Percentiles rank a stretch among this genome's conserved stretches.
Conservation (phyloP, 495 filamentous ascomycete species). For the Trypethelium eluteriae region DNA sequence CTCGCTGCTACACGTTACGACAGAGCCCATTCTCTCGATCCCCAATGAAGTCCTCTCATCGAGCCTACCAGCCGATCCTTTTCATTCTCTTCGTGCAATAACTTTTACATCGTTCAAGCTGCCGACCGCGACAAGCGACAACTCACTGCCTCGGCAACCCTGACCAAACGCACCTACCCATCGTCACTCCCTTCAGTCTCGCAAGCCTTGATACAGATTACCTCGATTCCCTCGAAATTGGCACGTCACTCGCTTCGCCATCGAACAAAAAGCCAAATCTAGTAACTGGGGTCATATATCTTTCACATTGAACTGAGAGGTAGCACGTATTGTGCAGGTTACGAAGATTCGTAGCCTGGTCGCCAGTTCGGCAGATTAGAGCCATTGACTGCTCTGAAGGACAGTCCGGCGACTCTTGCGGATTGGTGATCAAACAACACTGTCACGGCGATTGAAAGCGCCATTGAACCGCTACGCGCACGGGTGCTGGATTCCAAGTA, state of each 20-base stretch:
- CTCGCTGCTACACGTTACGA: background rate
- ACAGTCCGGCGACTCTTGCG: background rate
- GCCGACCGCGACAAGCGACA: background rate
- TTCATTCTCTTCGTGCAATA: background rate
- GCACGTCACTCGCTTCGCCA: background rate
- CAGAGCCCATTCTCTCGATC: background rate
- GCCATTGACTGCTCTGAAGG: background rate
- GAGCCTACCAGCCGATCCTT: background rate
- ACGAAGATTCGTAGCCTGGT: background rate
- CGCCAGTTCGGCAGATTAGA: background rate
- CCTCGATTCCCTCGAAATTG: background rate
- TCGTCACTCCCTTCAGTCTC: conserved; percentile 1
- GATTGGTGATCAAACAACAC: background rate
- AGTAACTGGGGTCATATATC: background rate
- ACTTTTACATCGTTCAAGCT: background rate
- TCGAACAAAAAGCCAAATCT: background rate
- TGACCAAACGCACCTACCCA: background rate
- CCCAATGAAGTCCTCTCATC: background rate
- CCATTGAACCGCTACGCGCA: background rate
- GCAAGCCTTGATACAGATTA: background rate
- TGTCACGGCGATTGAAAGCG: background rate
- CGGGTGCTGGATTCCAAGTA: background rate
- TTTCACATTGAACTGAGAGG: background rate
- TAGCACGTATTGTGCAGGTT: too few species aligned
- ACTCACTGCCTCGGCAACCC: background rate